phyloP scores from a whole-genome alignment of 768 basidiomycete genomes.

The Dentipellis fragilis region DNA sequence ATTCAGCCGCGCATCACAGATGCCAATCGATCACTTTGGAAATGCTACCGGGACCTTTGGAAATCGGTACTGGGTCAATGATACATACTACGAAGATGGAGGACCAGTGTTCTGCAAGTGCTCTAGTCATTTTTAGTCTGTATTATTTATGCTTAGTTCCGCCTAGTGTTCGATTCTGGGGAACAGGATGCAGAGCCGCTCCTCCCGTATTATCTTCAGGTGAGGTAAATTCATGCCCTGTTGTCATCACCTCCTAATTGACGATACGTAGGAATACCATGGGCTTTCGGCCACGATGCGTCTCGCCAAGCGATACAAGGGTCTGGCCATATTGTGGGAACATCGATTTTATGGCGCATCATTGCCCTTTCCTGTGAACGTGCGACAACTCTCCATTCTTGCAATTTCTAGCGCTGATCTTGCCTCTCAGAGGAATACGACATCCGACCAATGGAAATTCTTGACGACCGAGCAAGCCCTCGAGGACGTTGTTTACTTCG shows the following conservation, averaged over 20 bases:
- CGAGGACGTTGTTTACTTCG: not conserved
- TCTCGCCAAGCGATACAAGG: conserved; percentile 35
- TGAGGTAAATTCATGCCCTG: not conserved
- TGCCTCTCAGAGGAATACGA: not conserved
- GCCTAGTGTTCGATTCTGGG: not conserved
- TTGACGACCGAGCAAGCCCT: not conserved
- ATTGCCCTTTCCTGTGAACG: conserved; percentile 6
- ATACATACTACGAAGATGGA: conserved; percentile 34
- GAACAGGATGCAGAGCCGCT: not conserved
- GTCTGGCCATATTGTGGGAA: conserved; percentile 40
- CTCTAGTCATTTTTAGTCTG: not conserved
- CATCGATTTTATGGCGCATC: conserved; percentile 41
- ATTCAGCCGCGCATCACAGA: conserved; percentile 17
- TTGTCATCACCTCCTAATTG: not conserved
- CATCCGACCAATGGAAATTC: not conserved
- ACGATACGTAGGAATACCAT: conserved; percentile 30
- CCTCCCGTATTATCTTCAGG: not conserved
- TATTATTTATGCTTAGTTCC: not conserved
- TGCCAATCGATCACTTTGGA: conserved; percentile 38
- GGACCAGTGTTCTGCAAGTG: conserved; percentile 37
- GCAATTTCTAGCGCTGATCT: not conserved
- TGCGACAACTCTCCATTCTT: not conserved
- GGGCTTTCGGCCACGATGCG: conserved; percentile 39
- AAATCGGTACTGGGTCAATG: conserved; percentile 41
- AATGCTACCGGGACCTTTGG: conserved; percentile 26